Conservation (phyloP, 108 stramenopile genomes). For the Nannochloropsis gaditana region DNA sequence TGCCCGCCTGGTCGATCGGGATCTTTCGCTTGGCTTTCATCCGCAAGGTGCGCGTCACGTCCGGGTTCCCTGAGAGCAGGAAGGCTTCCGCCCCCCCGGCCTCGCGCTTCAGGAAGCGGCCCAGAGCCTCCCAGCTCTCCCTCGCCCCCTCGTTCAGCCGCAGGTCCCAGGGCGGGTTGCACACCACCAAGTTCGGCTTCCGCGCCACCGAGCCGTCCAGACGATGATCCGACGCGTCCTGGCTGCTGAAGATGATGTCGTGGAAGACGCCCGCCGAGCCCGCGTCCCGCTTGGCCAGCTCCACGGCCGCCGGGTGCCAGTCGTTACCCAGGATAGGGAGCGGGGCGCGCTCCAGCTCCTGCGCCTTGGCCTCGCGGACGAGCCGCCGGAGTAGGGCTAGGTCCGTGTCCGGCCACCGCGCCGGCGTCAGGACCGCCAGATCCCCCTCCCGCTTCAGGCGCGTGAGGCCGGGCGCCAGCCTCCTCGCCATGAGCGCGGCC, state of each 20-base stretch:
- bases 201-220: not conserved
- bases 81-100: slow-evolving; percentile 36
- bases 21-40: slow-evolving; percentile 42
- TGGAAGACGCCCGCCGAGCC: slow-evolving; percentile 34
- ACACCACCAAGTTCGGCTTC: slow-evolving; percentile 23
- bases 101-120: slow-evolving; percentile 35
- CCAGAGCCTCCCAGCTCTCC: slow-evolving; percentile 32
- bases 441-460: not conserved
- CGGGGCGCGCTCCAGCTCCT: slow-evolving; percentile 26
- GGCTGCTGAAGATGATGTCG: slow-evolving; percentile 29
- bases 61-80: slow-evolving; percentile 33
- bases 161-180: slow-evolving; percentile 46
- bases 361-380: slow-evolving; percentile 25
- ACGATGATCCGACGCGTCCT: slow-evolving; percentile 22
- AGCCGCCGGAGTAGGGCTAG: slow-evolving; percentile 17
- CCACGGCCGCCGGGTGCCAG: slow-evolving; percentile 45
- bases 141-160: slow-evolving; percentile 29
- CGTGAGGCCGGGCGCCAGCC: slow-evolving; percentile 39
- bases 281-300: slow-evolving; percentile 38
- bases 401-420: slow-evolving; percentile 42
- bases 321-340: slow-evolving; percentile 38
- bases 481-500: slow-evolving; percentile 42
- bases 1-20: slow-evolving; percentile 32
- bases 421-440: not conserved
- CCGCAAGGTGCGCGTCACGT: slow-evolving; percentile 27